A percentile compares a stretch with the other conserved stretches of the same genome.
These are phyloP conservation scores for Venturia oleaginea DNA, from an alignment of 2,329 filamentous ascomycete species.

Conservation along the genomic window DNA sequence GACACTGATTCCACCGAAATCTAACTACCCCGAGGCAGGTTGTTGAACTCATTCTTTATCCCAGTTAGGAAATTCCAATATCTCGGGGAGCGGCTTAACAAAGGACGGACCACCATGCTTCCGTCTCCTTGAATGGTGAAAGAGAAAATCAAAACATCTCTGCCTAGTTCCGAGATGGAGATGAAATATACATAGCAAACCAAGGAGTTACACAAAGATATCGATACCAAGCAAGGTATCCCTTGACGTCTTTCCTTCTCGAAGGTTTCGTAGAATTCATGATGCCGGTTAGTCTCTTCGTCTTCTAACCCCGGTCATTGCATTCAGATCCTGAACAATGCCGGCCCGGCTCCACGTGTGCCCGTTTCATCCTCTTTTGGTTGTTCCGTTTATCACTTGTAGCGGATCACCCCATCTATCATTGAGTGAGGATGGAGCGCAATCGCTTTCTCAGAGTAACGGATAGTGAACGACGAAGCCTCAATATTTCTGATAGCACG, in stretches of 20 bases:
- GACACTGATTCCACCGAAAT: not conserved
- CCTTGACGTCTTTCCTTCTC: not conserved
- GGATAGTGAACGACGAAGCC: not conserved
- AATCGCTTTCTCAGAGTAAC: not conserved
- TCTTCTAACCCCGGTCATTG: not conserved
- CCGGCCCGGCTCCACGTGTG: not conserved
- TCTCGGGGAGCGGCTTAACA: not conserved
- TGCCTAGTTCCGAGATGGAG: not conserved
- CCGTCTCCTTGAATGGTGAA: not conserved
- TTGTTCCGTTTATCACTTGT: not conserved
- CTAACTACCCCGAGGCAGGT: not conserved
- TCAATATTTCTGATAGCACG: not conserved
- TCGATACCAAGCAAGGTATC: not conserved
- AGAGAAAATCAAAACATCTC: too few species aligned
- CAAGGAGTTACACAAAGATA: not conserved
- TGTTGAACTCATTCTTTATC: not conserved
- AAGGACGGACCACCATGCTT: not conserved
- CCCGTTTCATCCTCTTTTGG: not conserved
- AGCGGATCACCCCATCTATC: too few species aligned
- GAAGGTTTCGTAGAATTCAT: not conserved
- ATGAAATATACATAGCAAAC: too few species aligned
- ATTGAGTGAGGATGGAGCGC: not conserved
- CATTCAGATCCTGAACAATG: not conserved
- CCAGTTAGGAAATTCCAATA: not conserved
- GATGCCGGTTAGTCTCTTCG: too few species aligned